These are phyloP conservation scores for Diversispora eburnea DNA, from an alignment of 192 early-diverging fungal genomes.

Conservation along the genomic window DNA sequence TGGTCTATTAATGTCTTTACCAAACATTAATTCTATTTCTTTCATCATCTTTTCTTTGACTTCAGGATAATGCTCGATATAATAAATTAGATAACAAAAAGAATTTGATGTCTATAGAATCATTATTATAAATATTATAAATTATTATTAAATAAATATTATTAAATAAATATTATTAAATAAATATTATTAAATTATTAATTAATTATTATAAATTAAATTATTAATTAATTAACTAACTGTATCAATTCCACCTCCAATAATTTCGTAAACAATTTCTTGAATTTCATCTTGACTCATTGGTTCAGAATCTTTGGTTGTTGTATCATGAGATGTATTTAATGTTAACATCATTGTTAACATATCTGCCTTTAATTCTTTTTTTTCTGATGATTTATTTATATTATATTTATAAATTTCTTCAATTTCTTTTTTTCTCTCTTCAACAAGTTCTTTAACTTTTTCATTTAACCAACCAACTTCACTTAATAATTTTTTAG, in stretches of 20 bases:
- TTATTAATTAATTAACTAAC: not conserved
- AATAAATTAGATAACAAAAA: constrained; percentile 17
- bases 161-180: too few species aligned
- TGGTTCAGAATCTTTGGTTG: not conserved
- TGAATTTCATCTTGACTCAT: constrained; percentile 17
- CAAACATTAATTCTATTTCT: constrained; percentile 5
- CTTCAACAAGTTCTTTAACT: constrained; percentile 3
- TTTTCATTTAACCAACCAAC: not conserved
- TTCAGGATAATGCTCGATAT: constrained; percentile 2
- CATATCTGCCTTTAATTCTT: constrained; percentile 7
- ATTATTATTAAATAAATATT: not conserved
- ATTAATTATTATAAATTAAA: not conserved
- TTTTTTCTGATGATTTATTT: not conserved
- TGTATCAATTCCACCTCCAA: constrained; percentile 11
- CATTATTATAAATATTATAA: too few species aligned
- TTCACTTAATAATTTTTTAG: not conserved
- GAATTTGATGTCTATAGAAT: constrained; percentile 7
- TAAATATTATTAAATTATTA: too few species aligned
- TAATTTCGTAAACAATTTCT: constrained; percentile 3
- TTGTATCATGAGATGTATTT: not conserved
- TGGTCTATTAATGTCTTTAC: not conserved
- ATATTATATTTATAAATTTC: too few species aligned
- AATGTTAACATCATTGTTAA: constrained; percentile 13
- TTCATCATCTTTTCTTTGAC: not conserved
- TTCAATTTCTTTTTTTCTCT: constrained; percentile 14